Base-by-base conservation (phyloP, 1,284 basidiomycete species). In the Malassezia yamatoensis region DNA sequence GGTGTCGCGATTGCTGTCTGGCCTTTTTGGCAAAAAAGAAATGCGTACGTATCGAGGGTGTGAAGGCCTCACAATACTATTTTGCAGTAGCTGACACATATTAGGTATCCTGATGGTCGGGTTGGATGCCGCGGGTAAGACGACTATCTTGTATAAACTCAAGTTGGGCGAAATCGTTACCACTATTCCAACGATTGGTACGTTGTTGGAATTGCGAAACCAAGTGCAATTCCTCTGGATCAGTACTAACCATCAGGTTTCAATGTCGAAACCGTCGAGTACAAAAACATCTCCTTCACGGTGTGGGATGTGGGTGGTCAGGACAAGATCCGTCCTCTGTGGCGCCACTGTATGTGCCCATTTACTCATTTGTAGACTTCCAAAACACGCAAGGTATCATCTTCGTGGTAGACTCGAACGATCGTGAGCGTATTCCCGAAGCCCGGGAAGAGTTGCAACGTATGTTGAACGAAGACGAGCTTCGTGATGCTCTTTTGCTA, bases 371-470 rank as follows among this genome's bases (percentile, higher is more conserved):
- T 11, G 9, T 51, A 65, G 93, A 99, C 81, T 99, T 96, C 89
- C 94, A 98, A 80, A 98, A 98, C 82, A 99, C 94, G 46, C 94
- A 99, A 80, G 94, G 93, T 68, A 96, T 99, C 80, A 98, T 99
- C 77, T 99, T 98, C 78, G 94, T 99, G 55, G 91, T 99, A 65
- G 94, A 99, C 79, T 98, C 94, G 54, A 98, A 98, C 79, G 94
- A 99, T 81, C 82, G 94, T 79, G 94, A 98, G 79, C 93, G 94
- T 87, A 88, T 98, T 63, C 87, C 89, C 51, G 94, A 99, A 80
- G 94, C 94, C 51, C 87, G 94, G 62, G 94, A 98, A 81, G 94
- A 99, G 79, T 83, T 99, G 58, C 94, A 98, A 79, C 87, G 93
- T 75, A 99, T 99, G 91, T 80, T 99, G 78, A 96, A 96, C 79